phyloP scores from a whole-genome alignment of 78 protist genomes.

The Ministeria vibrans region DNA sequence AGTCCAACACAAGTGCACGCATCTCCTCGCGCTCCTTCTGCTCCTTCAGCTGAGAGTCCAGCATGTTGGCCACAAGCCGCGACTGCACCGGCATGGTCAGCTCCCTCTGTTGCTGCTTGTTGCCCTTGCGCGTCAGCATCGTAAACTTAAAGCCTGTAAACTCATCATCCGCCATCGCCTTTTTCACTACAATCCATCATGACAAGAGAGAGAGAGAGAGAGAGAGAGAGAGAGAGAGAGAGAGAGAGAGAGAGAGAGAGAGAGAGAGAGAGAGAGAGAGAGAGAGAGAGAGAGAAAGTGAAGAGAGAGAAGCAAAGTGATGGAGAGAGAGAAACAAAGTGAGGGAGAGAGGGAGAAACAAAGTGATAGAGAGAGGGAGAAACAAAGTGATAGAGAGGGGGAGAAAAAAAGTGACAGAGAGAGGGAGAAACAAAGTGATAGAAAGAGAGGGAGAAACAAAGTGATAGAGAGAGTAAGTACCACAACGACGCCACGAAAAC shows the following conservation, averaged over 20 bases:
- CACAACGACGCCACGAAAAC: neutral
- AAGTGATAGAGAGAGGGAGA: no score
- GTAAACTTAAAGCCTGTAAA: conserved; percentile 4
- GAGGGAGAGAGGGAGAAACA: no score
- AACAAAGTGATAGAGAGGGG: no score
- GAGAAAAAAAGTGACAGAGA: neutral
- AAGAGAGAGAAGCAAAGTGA: no score
- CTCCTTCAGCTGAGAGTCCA: no score
- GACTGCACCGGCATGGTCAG: neutral
- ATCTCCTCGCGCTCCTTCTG: no score
- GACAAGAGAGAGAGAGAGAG: neutral
- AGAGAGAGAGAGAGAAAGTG: no score
- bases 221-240: neutral
- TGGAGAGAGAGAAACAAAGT: no score
- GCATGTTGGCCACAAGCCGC: no score
- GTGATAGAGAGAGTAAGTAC: neutral
- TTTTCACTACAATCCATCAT: no score
- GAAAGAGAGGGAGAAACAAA: neutral
- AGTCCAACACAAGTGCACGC: no score
- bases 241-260: neutral
- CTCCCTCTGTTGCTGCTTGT: neutral
- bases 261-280: neutral
- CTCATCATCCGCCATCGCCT: neutral
- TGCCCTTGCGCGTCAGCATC: conserved; percentile 22
- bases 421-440: neutral